phyloP scores from a whole-genome alignment of 108 stramenopile genomes.

The Fragilaria crotonensis region DNA sequence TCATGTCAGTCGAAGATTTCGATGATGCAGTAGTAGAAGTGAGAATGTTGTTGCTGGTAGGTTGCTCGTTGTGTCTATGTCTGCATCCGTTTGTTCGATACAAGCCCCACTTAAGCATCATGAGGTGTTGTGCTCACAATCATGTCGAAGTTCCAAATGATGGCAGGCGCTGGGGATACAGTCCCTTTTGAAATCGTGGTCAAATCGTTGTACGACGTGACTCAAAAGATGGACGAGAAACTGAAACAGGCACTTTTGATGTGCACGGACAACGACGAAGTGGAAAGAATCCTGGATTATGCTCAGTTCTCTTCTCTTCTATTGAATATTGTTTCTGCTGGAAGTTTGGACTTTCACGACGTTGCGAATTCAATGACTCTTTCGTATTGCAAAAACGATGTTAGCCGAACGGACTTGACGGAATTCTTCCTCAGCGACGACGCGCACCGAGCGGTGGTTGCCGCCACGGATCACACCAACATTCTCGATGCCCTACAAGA shows the following conservation, averaged over 20 bases:
- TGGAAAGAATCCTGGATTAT: not conserved
- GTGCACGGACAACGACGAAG: not conserved
- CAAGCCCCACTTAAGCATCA: too few relatives aligned
- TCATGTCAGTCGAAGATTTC: not conserved
- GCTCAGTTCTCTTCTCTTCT: constrained; percentile 5
- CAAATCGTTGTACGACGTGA: not conserved
- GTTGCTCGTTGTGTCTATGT: too few relatives aligned
- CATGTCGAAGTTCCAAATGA: not conserved
- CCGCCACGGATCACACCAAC: not conserved
- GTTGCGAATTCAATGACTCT: constrained; percentile 3
- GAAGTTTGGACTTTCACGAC: constrained; percentile 4
- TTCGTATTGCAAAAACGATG: not conserved
- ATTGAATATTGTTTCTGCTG: constrained; percentile 5
- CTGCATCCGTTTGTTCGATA: too few relatives aligned
- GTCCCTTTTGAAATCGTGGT: not conserved
- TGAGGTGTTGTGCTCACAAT: not conserved
- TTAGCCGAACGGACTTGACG: not conserved
- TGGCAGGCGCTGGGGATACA: not conserved
- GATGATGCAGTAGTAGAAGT: constrained; percentile 5
- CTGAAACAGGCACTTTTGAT: not conserved
- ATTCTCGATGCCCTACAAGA: not conserved
- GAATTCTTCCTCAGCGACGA: not conserved
- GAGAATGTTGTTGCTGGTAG: not conserved
- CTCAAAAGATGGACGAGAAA: constrained; percentile 3
- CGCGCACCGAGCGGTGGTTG: not conserved